A percentile compares a stretch with the other conserved stretches of the same genome.
Conservation (phyloP, 768 basidiomycete species). For the Lentinus tigrinus region DNA sequence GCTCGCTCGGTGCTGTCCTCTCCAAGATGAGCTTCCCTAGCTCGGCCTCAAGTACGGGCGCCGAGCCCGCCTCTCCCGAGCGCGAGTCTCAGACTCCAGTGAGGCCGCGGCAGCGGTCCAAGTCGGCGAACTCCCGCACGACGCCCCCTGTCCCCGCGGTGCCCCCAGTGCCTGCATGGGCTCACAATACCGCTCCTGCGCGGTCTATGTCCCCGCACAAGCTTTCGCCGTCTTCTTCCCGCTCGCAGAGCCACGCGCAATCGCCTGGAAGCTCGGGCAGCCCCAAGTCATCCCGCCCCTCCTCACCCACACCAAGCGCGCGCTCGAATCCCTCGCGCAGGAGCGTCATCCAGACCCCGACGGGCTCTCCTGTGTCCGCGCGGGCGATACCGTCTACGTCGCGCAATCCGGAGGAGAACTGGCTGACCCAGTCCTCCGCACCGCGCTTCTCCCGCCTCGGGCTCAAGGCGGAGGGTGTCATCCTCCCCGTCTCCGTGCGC, state of each 20-base stretch:
- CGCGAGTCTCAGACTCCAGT: too few relatives aligned
- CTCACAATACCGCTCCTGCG: not conserved
- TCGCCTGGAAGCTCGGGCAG: not conserved
- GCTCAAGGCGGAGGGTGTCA: conserved; percentile 25
- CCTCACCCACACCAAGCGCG: conserved; percentile 2
- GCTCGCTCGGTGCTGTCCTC: conserved; percentile 9
- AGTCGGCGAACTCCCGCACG: conserved; percentile 2
- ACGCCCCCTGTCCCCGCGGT: conserved; percentile 3
- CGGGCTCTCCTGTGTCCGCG: not conserved
- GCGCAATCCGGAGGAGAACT: conserved; percentile 25
- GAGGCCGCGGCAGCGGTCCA: conserved; percentile 3
- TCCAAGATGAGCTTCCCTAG: conserved; percentile 15
- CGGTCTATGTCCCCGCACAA: not conserved
- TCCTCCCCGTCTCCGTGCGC: conserved; percentile 26
- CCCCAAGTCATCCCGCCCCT: not conserved
- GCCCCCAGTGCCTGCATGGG: conserved; percentile 11
- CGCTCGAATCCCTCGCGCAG: not conserved
- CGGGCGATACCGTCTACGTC: conserved; percentile 12
- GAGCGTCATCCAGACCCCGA: not conserved
- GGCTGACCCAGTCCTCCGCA: conserved; percentile 23
- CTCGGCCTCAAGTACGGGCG: not conserved
- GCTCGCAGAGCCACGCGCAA: not conserved
- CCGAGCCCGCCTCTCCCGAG: not conserved
- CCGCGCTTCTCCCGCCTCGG: conserved; percentile 28
- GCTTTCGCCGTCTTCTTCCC: not conserved